Base-by-base conservation (phyloP, 2,329 filamentous ascomycete genomes). In the Xenoacremonium recifei region DNA sequence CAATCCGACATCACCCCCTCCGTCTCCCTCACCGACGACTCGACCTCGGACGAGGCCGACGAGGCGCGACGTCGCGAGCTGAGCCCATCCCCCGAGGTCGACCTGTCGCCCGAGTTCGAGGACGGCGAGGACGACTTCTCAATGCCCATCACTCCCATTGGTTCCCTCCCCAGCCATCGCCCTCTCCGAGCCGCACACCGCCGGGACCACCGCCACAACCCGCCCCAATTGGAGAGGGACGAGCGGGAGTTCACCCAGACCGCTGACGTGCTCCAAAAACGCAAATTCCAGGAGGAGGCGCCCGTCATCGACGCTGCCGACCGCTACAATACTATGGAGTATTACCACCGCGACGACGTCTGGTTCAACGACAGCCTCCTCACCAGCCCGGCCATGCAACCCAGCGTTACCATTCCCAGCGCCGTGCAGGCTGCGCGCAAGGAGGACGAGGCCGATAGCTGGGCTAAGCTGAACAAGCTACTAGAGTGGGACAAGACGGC, bases 171-270 rank as follows among this genome's bases (percentile, higher is more conserved):
- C 6, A 67, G 72, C 32, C 68, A 66, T 36, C 69, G 66, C 21
- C 51, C 45, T 13, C 58, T 67, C 37, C 29, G 9, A 6, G 62
- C 66, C 35, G 65, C 65, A 53, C 65, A 60, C 46, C 60, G 59
- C 44, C 60, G 65, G 57, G 60, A 68, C 53, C 57, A 64, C 45
- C 82, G 87, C 45, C 86, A 85, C n/a, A 82, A 86, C 18, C 93
- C 89, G 50, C 91, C 92, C 38, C 89, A 90, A 13, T 75, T 97
- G 27, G 92, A 97, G 69, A 89, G 87, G 57, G 92, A 97, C 56
- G 92, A 97, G 73, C 88, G 87, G 60, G 93, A 97, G 66, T 99
- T 99, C 61, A 96, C 92, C 6, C 89, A 95, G 68, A 97, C 91
- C 2, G 93, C 93, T 13, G 88, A 89, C 53, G 89, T 85, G 36